phyloP scores from a whole-genome alignment of 2,329 filamentous ascomycete species.

The Mycogone perniciosa region DNA sequence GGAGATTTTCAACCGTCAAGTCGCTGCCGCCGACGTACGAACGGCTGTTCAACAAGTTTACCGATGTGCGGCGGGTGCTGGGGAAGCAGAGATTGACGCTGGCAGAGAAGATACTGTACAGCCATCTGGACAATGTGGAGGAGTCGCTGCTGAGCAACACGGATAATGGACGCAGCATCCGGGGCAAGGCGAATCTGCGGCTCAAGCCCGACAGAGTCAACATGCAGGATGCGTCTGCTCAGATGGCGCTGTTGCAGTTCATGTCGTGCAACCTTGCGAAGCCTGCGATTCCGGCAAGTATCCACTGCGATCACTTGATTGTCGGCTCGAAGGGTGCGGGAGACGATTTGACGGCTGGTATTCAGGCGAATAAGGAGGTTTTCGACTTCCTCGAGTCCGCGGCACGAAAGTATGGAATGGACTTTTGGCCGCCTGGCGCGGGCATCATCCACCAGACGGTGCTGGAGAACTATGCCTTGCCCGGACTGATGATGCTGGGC shows the following conservation, averaged over 20 bases:
- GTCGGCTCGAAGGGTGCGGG: slow-evolving; percentile 88
- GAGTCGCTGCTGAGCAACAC: slow-evolving; percentile 80
- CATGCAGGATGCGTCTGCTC: slow-evolving; percentile 97
- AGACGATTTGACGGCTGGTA: slow-evolving; percentile 75
- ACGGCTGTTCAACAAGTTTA: slow-evolving; percentile 71
- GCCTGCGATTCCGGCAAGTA: slow-evolving; percentile 91
- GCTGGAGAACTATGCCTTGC: slow-evolving; percentile 94
- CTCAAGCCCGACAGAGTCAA: slow-evolving; percentile 96
- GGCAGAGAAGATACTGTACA: slow-evolving; percentile 97
- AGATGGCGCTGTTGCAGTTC: slow-evolving; percentile 98
- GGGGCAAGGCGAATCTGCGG: slow-evolving; percentile 87
- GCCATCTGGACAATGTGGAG: slow-evolving; percentile 83
- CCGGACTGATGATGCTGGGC: slow-evolving; percentile 96
- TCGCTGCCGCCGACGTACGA: slow-evolving; percentile 66
- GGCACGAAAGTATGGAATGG: slow-evolving; percentile 83
- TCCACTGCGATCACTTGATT: slow-evolving; percentile 99
- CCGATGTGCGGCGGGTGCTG: slow-evolving; percentile 67
- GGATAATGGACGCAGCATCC: slow-evolving; percentile 74
- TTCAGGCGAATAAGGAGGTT: slow-evolving; percentile 90
- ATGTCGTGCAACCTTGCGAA: slow-evolving; percentile 90
- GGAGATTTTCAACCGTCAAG: slow-evolving; percentile 34
- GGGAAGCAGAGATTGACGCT: slow-evolving; percentile 67
- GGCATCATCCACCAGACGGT: slow-evolving; percentile 98
- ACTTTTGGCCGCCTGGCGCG: slow-evolving; percentile 91
- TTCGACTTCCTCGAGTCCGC: slow-evolving; percentile 97